Evolutionary conservation across 495 filamentous ascomycete genomes (phyloP).

Genomic region (Aspergillus sclerotioniger): DNA sequence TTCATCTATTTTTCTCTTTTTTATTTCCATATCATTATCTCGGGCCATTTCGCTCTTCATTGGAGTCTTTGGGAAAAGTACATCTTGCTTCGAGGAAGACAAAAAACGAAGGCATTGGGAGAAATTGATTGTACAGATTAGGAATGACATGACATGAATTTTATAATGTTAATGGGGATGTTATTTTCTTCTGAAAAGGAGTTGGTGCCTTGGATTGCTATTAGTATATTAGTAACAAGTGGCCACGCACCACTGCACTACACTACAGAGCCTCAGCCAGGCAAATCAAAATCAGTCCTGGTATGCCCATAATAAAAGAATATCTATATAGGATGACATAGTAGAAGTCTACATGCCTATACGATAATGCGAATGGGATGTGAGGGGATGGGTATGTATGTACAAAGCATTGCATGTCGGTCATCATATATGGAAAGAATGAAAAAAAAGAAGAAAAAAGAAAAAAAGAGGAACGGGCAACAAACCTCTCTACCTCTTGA

Average conservation of each 20-base stretch:
- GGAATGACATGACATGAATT: constrained; percentile 10
- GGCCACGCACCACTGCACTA: no score
- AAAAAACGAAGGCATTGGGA: neutral
- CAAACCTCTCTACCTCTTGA: neutral
- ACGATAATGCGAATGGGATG: constrained; percentile 4
- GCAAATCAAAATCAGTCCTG: neutral
- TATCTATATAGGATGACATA: neutral
- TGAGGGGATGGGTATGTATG: constrained; percentile 13
- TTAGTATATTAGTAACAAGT: no score
- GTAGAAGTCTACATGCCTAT: neutral
- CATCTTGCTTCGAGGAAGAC: neutral
- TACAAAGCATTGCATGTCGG: constrained; percentile 14
- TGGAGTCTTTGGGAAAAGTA: neutral
- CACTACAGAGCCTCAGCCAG: no score
- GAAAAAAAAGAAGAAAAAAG: no score
- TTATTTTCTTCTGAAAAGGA: neutral
- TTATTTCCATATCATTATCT: neutral
- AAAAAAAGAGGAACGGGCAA: neutral
- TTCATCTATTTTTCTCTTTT: neutral
- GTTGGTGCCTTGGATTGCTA: no score
- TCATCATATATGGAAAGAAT: constrained; percentile 5
- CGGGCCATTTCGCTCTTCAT: neutral
- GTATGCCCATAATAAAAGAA: neutral
- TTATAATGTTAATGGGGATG: constrained; percentile 7
- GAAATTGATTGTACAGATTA: constrained; percentile 11